Evolutionary conservation across 441 rosid species (phyloP), one percentile per base, ranked within the genome.

Genomic region (Populus hybrid): DNA sequence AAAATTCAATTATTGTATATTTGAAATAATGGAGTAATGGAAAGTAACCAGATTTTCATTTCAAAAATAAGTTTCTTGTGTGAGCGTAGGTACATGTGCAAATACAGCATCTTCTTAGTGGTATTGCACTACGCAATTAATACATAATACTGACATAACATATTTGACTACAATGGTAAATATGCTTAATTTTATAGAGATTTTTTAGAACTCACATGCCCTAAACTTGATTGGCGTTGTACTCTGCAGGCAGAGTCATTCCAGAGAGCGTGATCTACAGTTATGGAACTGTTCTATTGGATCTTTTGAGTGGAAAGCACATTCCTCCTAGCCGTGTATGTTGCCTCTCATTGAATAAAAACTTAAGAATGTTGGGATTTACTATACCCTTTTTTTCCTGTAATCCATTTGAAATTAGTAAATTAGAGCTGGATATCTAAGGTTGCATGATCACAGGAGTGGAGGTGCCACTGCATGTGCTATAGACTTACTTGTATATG

Each of bases 261-360:
- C 95, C 94, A 21, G 96, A 90, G 78, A 91, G 95, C 82, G 95
- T 90, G 81, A 88, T 91, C 68, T 91, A 90, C 84, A 91, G 95
- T 83, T 91, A 86, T 78, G 95, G 94, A 76, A 90, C 95, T 64
- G 83, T 91, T 73, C 87, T 91, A 32, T 81, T 86, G 68, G 90
- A 86, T 42, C 88, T 87, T 71, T 78, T 87, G 82, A 87, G 88
- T 71, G 89, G 32, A 30, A 30, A 30, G 32, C 32, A 30, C 32
- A 30, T 30, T 30, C 32, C 32, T 30, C 32, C 32, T 18, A 87
- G 87, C 78, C 90, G 86, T 81, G 90, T 87, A 87, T 69, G 90
- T 70, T 59, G 32, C 16, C 66, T 76, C 42, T 18, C 42, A 6
- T 64, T 30, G 30, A 16, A 10, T 53, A 24, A 57, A 34, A n/a